Percentiles rank a stretch among this genome's conserved stretches.
Evolutionary conservation across 495 filamentous ascomycete genomes (phyloP).

Genomic region (Neurospora sp.): DNA sequence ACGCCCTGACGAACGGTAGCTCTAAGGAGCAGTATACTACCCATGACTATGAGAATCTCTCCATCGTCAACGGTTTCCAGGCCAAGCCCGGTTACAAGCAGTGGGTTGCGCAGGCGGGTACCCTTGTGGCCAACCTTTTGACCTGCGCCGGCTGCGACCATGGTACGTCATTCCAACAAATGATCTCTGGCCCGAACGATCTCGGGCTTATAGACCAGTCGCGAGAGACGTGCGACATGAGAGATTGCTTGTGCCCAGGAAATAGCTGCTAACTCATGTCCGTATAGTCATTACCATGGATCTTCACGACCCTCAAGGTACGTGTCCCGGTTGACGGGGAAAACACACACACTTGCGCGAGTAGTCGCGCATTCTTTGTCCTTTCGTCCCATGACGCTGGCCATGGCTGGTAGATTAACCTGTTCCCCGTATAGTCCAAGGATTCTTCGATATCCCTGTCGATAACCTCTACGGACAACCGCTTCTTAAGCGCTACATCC

Average conservation of each 20-base stretch:
- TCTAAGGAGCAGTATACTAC: constrained; percentile 29
- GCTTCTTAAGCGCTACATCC: constrained; percentile 82
- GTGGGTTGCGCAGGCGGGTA: constrained; percentile 96
- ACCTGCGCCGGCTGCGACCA: constrained; percentile 95
- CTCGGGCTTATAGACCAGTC: neutral
- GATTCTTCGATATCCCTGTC: constrained; percentile 96
- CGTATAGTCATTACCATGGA: constrained; percentile 79
- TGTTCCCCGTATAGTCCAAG: constrained; percentile 41
- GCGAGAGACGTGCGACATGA: neutral
- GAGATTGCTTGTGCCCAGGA: neutral
- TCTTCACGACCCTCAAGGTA: constrained; percentile 91
- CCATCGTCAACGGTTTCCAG: constrained; percentile 48
- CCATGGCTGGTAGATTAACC: constrained; percentile 74
- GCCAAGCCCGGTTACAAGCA: constrained; percentile 87
- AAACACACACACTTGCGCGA: constrained; percentile 87
- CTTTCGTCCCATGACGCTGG: neutral
- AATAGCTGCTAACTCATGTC: constrained; percentile 16
- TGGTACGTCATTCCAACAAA: constrained; percentile 27
- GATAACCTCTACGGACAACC: constrained; percentile 91
- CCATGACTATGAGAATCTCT: constrained; percentile 49
- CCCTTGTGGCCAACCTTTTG: constrained; percentile 83
- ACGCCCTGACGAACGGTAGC: constrained; percentile 9
- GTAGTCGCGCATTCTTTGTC: neutral
- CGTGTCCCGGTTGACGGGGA: neutral
- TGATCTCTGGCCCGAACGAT: neutral